Base-by-base conservation (phyloP, 805 yeast genomes). In the Yarrowia sp. region DNA sequence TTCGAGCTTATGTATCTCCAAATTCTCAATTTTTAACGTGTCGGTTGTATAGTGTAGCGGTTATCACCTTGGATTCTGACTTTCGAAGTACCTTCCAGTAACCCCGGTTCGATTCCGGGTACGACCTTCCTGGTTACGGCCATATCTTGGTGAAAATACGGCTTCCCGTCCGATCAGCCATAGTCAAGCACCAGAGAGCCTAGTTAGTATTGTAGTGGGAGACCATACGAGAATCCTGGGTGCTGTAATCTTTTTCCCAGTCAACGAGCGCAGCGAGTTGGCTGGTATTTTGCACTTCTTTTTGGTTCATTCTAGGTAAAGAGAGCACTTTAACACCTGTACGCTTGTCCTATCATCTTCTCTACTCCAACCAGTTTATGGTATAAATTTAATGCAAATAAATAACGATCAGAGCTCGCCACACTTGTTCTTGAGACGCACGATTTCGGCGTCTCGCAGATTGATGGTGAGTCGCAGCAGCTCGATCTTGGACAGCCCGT, bases 91-190 rank as follows among this genome's bases (percentile, higher is more conserved):
- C n/a, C 26, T 54, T 54, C 61, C 61, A 54, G 46, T 54, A 54
- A 54, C 61, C 61, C 61, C 61, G 61, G 61, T 54, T 54, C 61
- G 61, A 54, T 54, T 54, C 61, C 61, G 61, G 61, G 61, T 38
- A 54, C 61, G 61, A 54, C 61, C 61, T 54, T 5, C 19, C 24
- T 26, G 35, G 61, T 54, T 54, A 54, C 61, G 61, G 61, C 61
- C 61, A 54, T 36, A 54, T 54, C 61, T 46, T 54, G 61, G 61
- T 54, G 61, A 54, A 54, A 54, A 54, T 54, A 54, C 61, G 61
- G 61, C 61, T 54, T 54, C 61, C 61, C 61, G 61, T 54, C 61
- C 61, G 61, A 54, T 54, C 61, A 54, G 61, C 61, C 61, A 54
- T 54, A 54, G 61, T 54, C 61, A 54, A 54, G 61, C 61, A 54